Base-by-base conservation (phyloP, 345 rosid genomes). In the Eucalyptus grandis region DNA sequence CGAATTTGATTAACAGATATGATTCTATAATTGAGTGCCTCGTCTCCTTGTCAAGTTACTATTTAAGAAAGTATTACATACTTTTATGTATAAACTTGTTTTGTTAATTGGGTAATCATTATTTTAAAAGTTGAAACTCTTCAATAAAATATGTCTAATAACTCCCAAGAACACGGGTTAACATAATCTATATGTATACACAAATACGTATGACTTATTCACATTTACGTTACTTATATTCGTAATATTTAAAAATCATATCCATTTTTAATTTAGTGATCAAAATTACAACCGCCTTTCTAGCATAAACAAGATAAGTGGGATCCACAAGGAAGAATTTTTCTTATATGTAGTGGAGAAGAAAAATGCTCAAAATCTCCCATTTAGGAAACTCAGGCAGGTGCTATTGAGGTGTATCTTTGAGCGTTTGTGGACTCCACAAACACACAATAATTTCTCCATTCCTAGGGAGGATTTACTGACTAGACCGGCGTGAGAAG, bases 131-230 rank as follows among this genome's bases (percentile, higher is more conserved):
- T 37, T 17, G 44, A 72, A 72, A 37, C 26, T 72, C 46, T 34
- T 69, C 22, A 69, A 31, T 69, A 17, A 31, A 69, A 34, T 69
- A 31, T 69, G 0, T 69, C 24, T 69, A 69, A 3, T 34, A 17
- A 72, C 44, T 72, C 26, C 46, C 14, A 10, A 72, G 37, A 72
- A 37, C 44, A 19, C 0, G 1, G 82, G 26, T 37, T 37, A 72
- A 34, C 82, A 72, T 37, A 72, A 19, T 19, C 82, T 34, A 5
- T 10, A 72, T 17, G 8, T 34, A 72, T 34, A 72, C 7, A 34
- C 26, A 72, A 1, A 14, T 27, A 30, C 34, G 0, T 62, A 1
- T 65, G 5, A 30, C 17, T 30, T 65, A 65, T 30, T 7, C 0
- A 19, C 72, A 30, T 27, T 27, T 27, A 11, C 2, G 37, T 69